These are phyloP conservation scores for Rhipidocladum racemiflorum DNA, from an alignment of 176 grass and related monocot genomes.

Conservation along the genomic window DNA sequence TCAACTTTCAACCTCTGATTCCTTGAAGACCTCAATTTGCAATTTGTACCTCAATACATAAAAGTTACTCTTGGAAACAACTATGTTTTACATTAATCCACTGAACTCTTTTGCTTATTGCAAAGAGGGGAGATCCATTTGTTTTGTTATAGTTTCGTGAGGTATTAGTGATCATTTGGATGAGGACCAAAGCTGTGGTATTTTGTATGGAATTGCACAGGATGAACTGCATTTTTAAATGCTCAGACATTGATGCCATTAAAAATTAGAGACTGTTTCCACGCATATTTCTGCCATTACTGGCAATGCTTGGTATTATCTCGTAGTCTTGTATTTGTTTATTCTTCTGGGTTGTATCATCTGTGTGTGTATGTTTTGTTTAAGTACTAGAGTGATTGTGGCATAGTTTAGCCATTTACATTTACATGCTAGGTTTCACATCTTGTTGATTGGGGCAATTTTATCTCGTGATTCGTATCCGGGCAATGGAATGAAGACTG, in stretches of 20 bases:
- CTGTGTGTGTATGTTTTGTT: constrained; percentile 16
- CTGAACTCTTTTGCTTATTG: background rate
- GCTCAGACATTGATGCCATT: background rate
- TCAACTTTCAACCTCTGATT: background rate
- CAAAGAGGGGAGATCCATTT: background rate
- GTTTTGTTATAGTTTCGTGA: background rate
- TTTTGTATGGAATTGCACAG: background rate
- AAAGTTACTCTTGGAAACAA: background rate
- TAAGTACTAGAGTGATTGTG: background rate
- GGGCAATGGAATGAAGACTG: constrained; percentile 94
- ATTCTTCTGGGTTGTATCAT: background rate
- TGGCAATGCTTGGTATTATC: background rate
- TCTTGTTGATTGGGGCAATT: background rate
- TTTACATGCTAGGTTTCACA: background rate
- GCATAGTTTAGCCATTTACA: background rate
- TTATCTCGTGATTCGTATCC: constrained; percentile 67
- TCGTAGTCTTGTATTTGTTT: background rate
- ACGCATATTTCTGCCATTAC: constrained; percentile 1
- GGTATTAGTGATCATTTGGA: background rate
- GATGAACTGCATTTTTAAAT: constrained; percentile 14
- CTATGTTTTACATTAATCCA: background rate
- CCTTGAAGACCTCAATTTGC: background rate
- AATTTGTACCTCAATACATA: background rate
- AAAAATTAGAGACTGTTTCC: background rate
- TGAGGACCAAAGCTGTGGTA: background rate